phyloP scores from a whole-genome alignment of 805 yeast species.

The Myxozyma sirexii region DNA sequence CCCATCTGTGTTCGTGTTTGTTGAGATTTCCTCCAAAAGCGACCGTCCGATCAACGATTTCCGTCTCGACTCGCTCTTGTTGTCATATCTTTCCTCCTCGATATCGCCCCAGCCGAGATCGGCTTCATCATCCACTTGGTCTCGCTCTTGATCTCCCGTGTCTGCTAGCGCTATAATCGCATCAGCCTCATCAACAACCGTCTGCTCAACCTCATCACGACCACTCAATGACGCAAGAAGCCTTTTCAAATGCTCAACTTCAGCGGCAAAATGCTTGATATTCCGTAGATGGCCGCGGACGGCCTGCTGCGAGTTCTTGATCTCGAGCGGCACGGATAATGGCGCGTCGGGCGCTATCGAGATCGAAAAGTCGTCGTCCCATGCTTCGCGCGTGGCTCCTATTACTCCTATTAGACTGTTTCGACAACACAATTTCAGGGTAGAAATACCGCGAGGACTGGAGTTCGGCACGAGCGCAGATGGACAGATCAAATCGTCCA shows the following conservation, averaged over 20 bases:
- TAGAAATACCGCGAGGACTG: too few relatives aligned
- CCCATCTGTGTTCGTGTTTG: background rate
- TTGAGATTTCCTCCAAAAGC: slow-evolving; percentile 8
- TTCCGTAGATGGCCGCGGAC: slow-evolving; percentile 19
- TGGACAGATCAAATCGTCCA: too few relatives aligned
- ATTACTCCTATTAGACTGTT: background rate
- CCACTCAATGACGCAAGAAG: background rate
- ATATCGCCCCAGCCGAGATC: background rate
- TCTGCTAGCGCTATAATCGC: slow-evolving; percentile 29
- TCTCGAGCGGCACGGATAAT: slow-evolving; percentile 17
- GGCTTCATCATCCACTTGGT: background rate
- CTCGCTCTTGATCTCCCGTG: slow-evolving; percentile 11
- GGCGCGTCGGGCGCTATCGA: background rate
- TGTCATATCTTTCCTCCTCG: background rate
- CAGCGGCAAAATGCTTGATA: slow-evolving; percentile 23
- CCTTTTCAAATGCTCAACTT: slow-evolving; percentile 8
- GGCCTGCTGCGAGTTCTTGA: slow-evolving; percentile 15
- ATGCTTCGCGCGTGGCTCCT: slow-evolving; percentile 17
- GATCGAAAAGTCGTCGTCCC: slow-evolving; percentile 32
- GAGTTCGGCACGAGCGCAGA: too few relatives aligned
- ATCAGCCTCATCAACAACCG: slow-evolving; percentile 24
- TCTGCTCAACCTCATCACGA: background rate
- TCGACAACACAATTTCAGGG: too few relatives aligned
- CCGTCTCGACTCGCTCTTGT: background rate
- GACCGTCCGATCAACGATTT: slow-evolving; percentile 6